Evolutionary conservation across 140 eudicot species (phyloP).

Genomic region (Flaveria floridana): DNA sequence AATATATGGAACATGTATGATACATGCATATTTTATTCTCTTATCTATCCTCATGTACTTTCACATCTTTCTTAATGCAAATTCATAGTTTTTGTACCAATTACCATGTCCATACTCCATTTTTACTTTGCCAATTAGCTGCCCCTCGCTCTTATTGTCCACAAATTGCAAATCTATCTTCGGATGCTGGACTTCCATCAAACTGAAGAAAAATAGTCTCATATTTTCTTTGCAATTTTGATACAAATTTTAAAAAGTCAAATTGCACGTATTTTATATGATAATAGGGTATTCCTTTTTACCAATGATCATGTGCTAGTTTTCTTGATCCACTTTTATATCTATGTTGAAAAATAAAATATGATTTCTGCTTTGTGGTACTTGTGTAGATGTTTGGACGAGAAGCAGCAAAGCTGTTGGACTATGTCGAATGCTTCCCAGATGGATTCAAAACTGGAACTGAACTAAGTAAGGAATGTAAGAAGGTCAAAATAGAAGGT

Average conservation of each 20-base stretch:
- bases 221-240: not conserved
- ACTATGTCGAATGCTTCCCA: constrained; percentile 93
- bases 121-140: not conserved
- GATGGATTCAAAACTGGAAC: constrained; percentile 66
- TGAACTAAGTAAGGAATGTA: constrained; percentile 58
- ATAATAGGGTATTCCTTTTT: too few species aligned
- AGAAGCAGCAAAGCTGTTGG: constrained; percentile 82
- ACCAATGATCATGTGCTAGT: not conserved
- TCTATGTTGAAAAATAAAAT: not conserved
- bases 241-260: not conserved
- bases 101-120: not conserved
- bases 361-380: constrained; percentile 5
- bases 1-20: not conserved
- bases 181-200: not conserved
- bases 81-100: not conserved
- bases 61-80: not conserved
- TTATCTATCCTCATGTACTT: not conserved
- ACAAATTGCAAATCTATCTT: not conserved
- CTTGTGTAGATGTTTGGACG: constrained; percentile 76
- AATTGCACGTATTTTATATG: not conserved
- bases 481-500: constrained; percentile 62
- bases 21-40: not conserved
- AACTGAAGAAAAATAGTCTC: not conserved
- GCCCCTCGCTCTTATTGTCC: constrained; percentile 5
- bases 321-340: not conserved